A percentile compares a stretch with the other conserved stretches of the same genome.
Evolutionary conservation across 768 basidiomycete species (phyloP).

Genomic region (Lentinula sp.): DNA sequence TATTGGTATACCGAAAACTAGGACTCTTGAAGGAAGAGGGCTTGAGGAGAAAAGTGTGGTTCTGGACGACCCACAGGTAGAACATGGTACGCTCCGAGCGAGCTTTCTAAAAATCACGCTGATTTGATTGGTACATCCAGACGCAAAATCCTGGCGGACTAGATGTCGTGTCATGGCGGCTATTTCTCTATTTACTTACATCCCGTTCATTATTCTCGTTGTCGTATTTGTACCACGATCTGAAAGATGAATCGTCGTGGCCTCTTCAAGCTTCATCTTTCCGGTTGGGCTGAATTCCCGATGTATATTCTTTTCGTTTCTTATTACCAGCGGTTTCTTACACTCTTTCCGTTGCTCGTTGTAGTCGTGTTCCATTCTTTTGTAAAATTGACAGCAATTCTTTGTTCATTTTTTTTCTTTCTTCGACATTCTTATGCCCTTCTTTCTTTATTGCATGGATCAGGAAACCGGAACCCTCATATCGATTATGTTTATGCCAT

Average conservation of each 20-base stretch:
- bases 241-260: not conserved
- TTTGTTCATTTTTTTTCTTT: not conserved
- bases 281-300: not conserved
- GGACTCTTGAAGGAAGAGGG: not conserved
- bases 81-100: constrained; percentile 34
- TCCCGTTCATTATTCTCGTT: constrained; percentile 51
- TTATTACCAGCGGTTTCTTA: not conserved
- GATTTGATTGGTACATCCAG: constrained; percentile 19
- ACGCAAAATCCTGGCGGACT: constrained; percentile 46
- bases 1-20: constrained; percentile 27
- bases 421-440: not conserved
- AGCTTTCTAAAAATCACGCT: not conserved
- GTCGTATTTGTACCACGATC: constrained; percentile 30
- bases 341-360: not conserved
- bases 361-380: not conserved
- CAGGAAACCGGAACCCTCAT: not conserved
- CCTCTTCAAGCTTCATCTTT: not conserved
- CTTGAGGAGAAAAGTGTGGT: constrained; percentile 23
- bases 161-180: constrained; percentile 50
- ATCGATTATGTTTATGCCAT: not conserved
- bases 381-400: not conserved
- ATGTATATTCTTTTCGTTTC: not conserved
- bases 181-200: constrained; percentile 46
- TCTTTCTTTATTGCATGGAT: not conserved
- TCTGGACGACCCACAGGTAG: constrained; percentile 51